Evolutionary conservation across 768 basidiomycete genomes (phyloP).

Genomic region (Gautieria morchelliformis): DNA sequence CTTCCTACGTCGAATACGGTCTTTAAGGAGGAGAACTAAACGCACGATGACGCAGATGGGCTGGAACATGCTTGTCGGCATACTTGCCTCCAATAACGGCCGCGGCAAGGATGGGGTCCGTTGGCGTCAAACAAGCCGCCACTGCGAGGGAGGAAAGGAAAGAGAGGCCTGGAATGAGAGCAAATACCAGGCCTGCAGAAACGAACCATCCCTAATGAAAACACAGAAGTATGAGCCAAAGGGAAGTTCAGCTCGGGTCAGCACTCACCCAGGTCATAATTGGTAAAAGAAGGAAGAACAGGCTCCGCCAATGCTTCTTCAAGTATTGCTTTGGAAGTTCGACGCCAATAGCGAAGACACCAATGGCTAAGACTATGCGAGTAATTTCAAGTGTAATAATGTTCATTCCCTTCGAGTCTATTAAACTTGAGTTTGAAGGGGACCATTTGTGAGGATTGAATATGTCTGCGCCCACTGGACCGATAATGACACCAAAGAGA

Average conservation of each 20-base stretch:
- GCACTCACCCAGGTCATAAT: conserved; percentile 74
- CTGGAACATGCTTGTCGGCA: conserved; percentile 94
- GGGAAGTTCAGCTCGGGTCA: background rate
- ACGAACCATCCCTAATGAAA: conserved; percentile 79
- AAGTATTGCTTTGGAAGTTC: conserved; percentile 96
- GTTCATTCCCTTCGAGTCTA: conserved; percentile 41
- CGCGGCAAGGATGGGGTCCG: conserved; percentile 88
- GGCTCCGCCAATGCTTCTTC: conserved; percentile 82
- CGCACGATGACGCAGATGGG: conserved; percentile 50
- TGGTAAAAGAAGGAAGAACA: conserved; percentile 74
- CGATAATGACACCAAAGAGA: conserved; percentile 84
- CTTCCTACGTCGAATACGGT: conserved; percentile 7
- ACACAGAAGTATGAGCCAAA: background rate
- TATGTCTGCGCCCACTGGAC: conserved; percentile 73
- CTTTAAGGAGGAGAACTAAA: conserved; percentile 12
- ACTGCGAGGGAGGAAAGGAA: conserved; percentile 87
- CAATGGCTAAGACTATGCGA: conserved; percentile 87
- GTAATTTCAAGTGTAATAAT: conserved; percentile 82
- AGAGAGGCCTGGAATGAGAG: conserved; percentile 78
- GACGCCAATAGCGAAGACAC: conserved; percentile 96
- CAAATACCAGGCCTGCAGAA: conserved; percentile 84
- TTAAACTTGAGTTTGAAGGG: conserved; percentile 17
- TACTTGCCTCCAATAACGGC: conserved; percentile 93
- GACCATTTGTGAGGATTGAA: conserved; percentile 81
- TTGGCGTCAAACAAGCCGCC: conserved; percentile 88